Conservation (phyloP, 2,329 filamentous ascomycete species). For the Talaromyces sp. region DNA sequence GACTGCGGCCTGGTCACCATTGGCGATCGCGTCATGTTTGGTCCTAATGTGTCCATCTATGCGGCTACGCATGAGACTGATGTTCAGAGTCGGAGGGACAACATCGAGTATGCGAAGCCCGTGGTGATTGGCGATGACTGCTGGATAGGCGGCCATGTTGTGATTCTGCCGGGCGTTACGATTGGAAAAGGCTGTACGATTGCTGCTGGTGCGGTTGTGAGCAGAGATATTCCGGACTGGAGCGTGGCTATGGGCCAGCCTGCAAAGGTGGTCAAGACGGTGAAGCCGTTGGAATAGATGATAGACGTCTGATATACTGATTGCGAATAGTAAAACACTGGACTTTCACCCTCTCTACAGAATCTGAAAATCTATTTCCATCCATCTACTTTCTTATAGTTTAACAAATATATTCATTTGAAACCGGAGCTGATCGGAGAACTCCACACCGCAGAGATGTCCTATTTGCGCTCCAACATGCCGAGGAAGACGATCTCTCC, state of each 20-base stretch:
- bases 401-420: neutral
- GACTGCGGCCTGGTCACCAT: constrained; percentile 50
- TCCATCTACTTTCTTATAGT: neutral
- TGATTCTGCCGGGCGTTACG: constrained; percentile 38
- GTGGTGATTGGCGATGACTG: constrained; percentile 45
- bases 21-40: constrained; percentile 48
- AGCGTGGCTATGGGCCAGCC: constrained; percentile 12
- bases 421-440: neutral
- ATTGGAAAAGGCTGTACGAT: constrained; percentile 38
- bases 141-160: constrained; percentile 45
- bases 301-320: neutral
- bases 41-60: constrained; percentile 48
- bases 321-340: too few species aligned
- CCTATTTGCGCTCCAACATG: neutral
- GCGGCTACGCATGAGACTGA: constrained; percentile 49
- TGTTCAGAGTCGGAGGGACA: constrained; percentile 41
- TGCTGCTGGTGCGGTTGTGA: constrained; percentile 36
- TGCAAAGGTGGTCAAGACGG: constrained; percentile 12
- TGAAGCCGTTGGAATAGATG: constrained; percentile 5
- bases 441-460: neutral
- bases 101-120: constrained; percentile 45
- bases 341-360: too few species aligned
- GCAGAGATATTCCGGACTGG: constrained; percentile 19
- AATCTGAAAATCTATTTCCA: too few species aligned
- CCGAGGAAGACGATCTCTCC: neutral